Percentiles rank a stretch among this genome's conserved stretches.
Evolutionary conservation across 2,329 filamentous ascomycete species (phyloP).

Genomic region (Stagonosporopsis tanaceti): DNA sequence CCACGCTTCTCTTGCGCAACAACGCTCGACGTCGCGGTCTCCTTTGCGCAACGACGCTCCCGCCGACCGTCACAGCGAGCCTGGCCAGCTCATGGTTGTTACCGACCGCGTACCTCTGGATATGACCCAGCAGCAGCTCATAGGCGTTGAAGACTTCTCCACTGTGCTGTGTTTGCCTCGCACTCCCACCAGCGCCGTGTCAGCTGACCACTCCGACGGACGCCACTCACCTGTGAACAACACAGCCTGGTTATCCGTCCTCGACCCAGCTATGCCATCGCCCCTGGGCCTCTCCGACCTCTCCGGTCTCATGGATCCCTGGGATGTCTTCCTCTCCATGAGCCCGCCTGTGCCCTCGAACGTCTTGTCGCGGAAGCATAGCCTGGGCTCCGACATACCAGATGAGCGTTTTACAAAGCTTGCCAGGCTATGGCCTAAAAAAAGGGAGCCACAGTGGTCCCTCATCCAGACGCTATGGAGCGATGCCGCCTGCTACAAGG

Average conservation of each 20-base stretch:
- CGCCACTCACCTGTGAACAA: no score
- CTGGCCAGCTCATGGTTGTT: no score
- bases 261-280: no score
- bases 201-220: no score
- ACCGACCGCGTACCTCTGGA: not conserved
- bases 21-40: not conserved
- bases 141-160: not conserved
- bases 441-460: not conserved
- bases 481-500: not conserved
- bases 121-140: not conserved
- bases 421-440: not conserved
- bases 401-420: slow-evolving; percentile 1
- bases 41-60: no score
- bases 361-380: not conserved
- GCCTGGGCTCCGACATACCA: slow-evolving; percentile 1
- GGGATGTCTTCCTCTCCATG: not conserved
- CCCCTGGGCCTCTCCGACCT: not conserved
- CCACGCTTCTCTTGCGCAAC: not conserved
- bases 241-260: no score
- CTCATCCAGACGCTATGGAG: not conserved
- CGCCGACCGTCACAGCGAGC: no score
- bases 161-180: not conserved
- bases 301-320: not conserved
- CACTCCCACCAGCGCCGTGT: not conserved
- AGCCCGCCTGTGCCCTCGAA: not conserved